Evolutionary conservation across 352 stramenopile genomes (phyloP).

Genomic region (Pythium dissimile): DNA sequence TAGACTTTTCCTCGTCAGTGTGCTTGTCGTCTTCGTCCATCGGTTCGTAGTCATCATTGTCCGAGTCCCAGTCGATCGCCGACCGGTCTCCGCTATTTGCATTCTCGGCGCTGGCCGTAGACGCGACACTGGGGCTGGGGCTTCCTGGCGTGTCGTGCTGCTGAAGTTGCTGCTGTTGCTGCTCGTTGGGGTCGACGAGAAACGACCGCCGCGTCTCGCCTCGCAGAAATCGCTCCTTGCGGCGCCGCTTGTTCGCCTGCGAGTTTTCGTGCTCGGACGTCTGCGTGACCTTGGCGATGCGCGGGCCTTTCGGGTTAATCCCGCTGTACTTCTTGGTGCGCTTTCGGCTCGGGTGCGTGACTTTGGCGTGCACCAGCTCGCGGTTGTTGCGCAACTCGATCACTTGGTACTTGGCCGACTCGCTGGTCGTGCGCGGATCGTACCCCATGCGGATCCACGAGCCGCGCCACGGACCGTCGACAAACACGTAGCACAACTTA

Average conservation of each 20-base stretch:
- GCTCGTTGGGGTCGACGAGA: conserved; percentile 39
- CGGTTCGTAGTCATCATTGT: conserved; percentile 37
- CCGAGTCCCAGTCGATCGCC: conserved; percentile 36
- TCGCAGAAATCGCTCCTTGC: conserved; percentile 63
- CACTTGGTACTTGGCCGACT: conserved; percentile 65
- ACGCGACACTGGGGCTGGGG: conserved; percentile 3
- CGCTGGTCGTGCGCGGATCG: conserved; percentile 44
- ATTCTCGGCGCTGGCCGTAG: conserved; percentile 1
- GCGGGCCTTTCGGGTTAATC: conserved; percentile 53
- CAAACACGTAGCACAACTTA: conserved; percentile 82
- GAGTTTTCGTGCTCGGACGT: conserved; percentile 63
- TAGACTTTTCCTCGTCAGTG: conserved; percentile 23
- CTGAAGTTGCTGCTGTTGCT: not conserved
- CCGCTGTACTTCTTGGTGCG: conserved; percentile 64
- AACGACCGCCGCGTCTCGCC: conserved; percentile 61
- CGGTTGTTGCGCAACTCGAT: conserved; percentile 79
- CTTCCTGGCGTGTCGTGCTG: not conserved
- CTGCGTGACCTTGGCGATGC: conserved; percentile 74
- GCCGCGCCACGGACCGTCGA: conserved; percentile 75
- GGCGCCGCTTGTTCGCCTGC: conserved; percentile 53
- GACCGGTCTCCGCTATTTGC: conserved; percentile 13
- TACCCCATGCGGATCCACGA: conserved; percentile 85
- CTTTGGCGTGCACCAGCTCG: conserved; percentile 75
- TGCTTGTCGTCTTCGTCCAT: conserved; percentile 27
- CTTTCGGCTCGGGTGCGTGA: conserved; percentile 65